Base-by-base conservation (phyloP, 208 protist genomes). In the Leptomonas seymouri region DNA sequence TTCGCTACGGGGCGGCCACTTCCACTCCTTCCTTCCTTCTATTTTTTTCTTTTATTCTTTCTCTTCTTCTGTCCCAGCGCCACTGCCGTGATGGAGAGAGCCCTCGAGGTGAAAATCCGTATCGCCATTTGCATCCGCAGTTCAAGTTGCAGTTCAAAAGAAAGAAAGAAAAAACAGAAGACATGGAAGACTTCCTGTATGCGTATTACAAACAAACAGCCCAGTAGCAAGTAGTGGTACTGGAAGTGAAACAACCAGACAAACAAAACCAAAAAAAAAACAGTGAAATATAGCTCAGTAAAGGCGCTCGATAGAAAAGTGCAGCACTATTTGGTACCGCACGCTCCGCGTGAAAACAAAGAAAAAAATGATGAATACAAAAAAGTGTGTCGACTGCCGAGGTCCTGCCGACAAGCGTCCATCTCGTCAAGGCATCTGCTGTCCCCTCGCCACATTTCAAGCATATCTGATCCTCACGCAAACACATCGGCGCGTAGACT, bases 221-320 rank as follows among this genome's bases (percentile, higher is more conserved):
- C 34, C 3, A 9, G 34, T 39, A 39, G 9, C n/a, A n/a, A n/a
- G n/a, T n/a, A n/a, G n/a, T n/a, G n/a, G n/a, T n/a, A n/a, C n/a
- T n/a, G n/a, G n/a, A 39, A 39, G 9, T 39, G 9, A 39, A 12
- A 39, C 3, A 3, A 12, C 34, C 3, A 39, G 34, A 39, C 3
- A 39, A 39, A 39, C 3, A 39, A 39, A 39, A 39, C 34, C 34
- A 39, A 3, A 9, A 23, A 57, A 16, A 5, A 12, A 23, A 71
- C 23, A 34, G n/a, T n/a, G 21, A 49, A 49, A n/a, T 44, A n/a
- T 49, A 56, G 49, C 50, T 59, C 44, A 21, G 14, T 39, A 51
- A 73, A 54, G 42, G 42, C 45, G 58, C 50, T 65, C 44, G 58
- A 53, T 65, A 63, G 34, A 49, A 36, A 27, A 31, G 59, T 46